Percentiles rank a stretch among this genome's conserved stretches.
These are phyloP conservation scores for Yamadazyma akitaensis DNA, from an alignment of 805 yeast species.

Conservation along the genomic window DNA sequence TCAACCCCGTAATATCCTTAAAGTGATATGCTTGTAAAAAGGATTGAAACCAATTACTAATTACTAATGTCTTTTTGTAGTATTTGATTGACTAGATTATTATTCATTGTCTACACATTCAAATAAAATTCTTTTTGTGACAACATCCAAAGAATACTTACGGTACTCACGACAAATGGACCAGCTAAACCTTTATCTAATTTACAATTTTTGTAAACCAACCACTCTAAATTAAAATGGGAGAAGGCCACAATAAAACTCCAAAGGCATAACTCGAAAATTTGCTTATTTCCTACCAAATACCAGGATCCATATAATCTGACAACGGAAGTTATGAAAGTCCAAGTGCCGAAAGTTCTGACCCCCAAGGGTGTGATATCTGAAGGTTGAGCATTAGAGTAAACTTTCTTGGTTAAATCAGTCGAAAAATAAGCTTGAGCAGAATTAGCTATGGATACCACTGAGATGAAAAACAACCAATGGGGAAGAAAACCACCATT, in stretches of 20 bases:
- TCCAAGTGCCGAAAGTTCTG: constrained; percentile 99
- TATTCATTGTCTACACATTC: neutral
- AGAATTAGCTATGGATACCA: constrained; percentile 90
- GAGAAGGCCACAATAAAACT: constrained; percentile 78
- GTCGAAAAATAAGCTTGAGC: constrained; percentile 72
- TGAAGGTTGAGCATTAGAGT: constrained; percentile 32
- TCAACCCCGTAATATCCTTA: no score
- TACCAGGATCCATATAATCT: constrained; percentile 86
- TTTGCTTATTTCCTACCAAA: constrained; percentile 56
- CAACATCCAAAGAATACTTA: constrained; percentile 76
- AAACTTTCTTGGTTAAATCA: constrained; percentile 80
- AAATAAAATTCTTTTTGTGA: constrained; percentile 63
- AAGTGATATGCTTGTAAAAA: no score
- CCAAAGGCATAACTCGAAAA: constrained; percentile 75
- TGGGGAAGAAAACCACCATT: constrained; percentile 33
- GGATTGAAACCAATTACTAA: no score
- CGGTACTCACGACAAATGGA: constrained; percentile 75
- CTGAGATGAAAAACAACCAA: constrained; percentile 55
- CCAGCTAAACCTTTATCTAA: constrained; percentile 87
- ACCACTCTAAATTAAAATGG: constrained; percentile 85
- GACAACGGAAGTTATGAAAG: constrained; percentile 77
- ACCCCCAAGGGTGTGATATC: constrained; percentile 63
- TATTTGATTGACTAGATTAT: neutral
- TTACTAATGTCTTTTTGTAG: no score
- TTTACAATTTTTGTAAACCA: constrained; percentile 72